Percentiles rank a stretch among this genome's conserved stretches.
phyloP scores from a whole-genome alignment of 495 filamentous ascomycete genomes.

The Margaritispora aquatica region DNA sequence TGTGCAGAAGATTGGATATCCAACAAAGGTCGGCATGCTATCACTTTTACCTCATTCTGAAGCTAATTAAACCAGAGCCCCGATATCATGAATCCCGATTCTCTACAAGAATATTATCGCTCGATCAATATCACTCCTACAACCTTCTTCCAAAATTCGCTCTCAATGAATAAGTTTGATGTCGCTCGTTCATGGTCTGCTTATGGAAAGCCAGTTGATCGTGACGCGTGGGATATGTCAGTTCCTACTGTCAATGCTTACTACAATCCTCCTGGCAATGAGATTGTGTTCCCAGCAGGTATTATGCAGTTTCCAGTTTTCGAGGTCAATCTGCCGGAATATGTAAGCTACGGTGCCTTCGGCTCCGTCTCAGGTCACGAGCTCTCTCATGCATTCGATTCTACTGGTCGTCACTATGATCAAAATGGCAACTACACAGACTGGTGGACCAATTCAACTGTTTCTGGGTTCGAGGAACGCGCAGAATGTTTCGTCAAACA shows the following conservation, averaged over 20 bases:
- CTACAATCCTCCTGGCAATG: conserved; percentile 57
- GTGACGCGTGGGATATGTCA: conserved; percentile 58
- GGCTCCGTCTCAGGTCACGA: conserved; percentile 69
- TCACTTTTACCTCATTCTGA: not conserved
- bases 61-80: conserved; percentile 36
- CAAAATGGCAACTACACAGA: conserved; percentile 58
- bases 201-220: conserved; percentile 54
- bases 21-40: conserved; percentile 40
- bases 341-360: conserved; percentile 65
- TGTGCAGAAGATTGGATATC: conserved; percentile 69
- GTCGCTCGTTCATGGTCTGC: conserved; percentile 47
- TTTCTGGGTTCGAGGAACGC: conserved; percentile 54
- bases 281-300: conserved; percentile 67
- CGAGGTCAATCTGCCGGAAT: conserved; percentile 53
- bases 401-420: conserved; percentile 60
- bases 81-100: conserved; percentile 51
- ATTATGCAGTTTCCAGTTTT: conserved; percentile 70
- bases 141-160: conserved; percentile 54
- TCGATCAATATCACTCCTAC: conserved; percentile 43
- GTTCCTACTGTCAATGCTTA: conserved; percentile 58
- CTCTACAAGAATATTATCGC: conserved; percentile 53
- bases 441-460: conserved; percentile 66
- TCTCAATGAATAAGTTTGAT: conserved; percentile 43
- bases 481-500: conserved; percentile 67
- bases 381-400: conserved; percentile 70